Evolutionary conservation across 306 rosid genomes (phyloP), one percentile per base, ranked within the genome.

Genomic region (Vachellia pachyceras): DNA sequence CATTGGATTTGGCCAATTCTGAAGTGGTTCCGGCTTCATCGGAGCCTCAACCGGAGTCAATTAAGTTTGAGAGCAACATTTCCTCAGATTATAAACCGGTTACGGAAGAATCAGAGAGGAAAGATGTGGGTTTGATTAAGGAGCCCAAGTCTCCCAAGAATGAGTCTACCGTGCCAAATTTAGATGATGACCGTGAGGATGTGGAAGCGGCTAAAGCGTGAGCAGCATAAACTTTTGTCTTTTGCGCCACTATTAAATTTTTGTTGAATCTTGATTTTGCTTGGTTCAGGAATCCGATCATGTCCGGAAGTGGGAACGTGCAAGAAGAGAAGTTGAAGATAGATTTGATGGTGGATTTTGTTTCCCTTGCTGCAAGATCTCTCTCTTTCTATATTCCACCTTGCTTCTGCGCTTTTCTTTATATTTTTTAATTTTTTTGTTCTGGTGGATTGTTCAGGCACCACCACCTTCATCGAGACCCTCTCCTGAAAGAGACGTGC

Each of bases 331-430:
- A 94, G 86, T 87, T 85, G n/a, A n/a, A n/a, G 87, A 94, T 96
- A 86, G 98, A 96, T 91, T 94, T 96, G 88, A 96, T 94, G 99
- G 99, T 96, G 87, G 69, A 84, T 82, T 83, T 79, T 40, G 44
- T 50, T 78, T 69, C 47, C 79, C 55, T 37, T 37, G 11, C 35
- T 6, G 36, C 80, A 60, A 33, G 39, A 54, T 46, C 18, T 3
- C 5, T 4, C 17, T 46, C 52, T 46, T 76, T 58, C 33, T 11
- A 10, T 41, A 68, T 10, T n/a, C 4, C 20, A 7, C 4, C 49
- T 35, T 36, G 8, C 46, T n/a, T 9, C 0, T 42, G 3, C 1
- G 39, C 15, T 64, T 2, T 64, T 1, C 14, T 33, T 42, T 0
- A 42, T 11, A 39, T 44, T 41, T 3, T 33, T 72, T 40, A 7